Base-by-base conservation (phyloP, 2,329 filamentous ascomycete species). In the Dactylellina cionopaga region DNA sequence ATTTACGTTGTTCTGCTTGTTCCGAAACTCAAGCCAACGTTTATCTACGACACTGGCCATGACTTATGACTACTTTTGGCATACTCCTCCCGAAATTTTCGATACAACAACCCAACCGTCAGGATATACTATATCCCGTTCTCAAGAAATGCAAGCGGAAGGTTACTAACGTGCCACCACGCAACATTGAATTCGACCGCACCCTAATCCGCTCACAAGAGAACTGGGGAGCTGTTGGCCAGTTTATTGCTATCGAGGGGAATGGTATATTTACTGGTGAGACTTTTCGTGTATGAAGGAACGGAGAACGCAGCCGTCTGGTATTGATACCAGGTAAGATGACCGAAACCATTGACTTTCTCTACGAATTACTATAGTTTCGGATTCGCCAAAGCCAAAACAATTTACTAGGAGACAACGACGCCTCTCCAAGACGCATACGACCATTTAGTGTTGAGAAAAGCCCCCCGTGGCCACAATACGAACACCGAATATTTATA, bases 361-460 rank as follows among this genome's bases (percentile, higher is more conserved):
- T 46, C 65, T 6, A 49, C 46, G 22, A 63, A 71, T 24, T 58
- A 51, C 5, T 58, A 71, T 49, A 56, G 58, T 19, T 71, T 71
- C 31, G 47, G 51, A 43, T 71, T 71, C 15, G 56, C 65, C 10
- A 43, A 63, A 15, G 58, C 33, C 19, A 63, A 71, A 35, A 58
- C 58, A 5, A 2, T 63, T 9, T 71, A 63, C 29, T 56, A 63
- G 24, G 51, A 56, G 31, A 71, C 65, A 1, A 71, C 49, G 9
- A 71, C 56, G 7, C 51, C 63, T 25, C 15, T 71, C 24, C 27
- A 58, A 37, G 51, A 64, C 10, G 49, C 58, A 11, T 22, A 63
- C 9, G 58, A 63, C n/a, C 65, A 22, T 71, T 71, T 35, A 58
- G 63, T 13, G 63, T 63, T 27, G 56, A 71, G 9, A 71, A 71